Evolutionary conservation across 192 early-diverging fungal genomes (phyloP), one percentile per base, ranked within the genome.

Genomic region (Umbelopsis isabellina): DNA sequence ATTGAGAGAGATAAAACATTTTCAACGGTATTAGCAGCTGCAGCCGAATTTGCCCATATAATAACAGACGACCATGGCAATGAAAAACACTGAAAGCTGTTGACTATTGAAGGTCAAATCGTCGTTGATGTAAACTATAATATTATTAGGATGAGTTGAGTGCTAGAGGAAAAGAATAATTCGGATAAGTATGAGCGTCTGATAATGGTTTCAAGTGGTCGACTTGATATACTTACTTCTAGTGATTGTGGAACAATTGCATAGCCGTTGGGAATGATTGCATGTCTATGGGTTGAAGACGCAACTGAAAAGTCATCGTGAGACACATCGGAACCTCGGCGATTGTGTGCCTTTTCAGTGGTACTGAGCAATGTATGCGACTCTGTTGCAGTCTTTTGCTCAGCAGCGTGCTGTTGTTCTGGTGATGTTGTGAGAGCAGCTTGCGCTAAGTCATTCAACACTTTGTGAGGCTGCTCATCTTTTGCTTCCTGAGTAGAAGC

Each of bases 51-150:
- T 80, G 33, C 75, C 75, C 71, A 75, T 76, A 65, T 80, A 80
- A 46, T 80, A 80, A 49, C 71, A 75, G 9, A 80, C 35, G 0
- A 80, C 71, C 79, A 80, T 80, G 22, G 71, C 74, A 21, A 80
- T 65, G 50, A 80, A 80, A 21, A 80, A 44, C 18, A 76, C 48
- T 2, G 79, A 72, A 15, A 80, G 46, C 41, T 80, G 79, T 20
- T 80, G 79, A 0, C 79, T 75, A 49, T 80, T 80, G 48, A 80
- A 80, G 16, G 74, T 70, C 25, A 80, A 51, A 8, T 80, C 79
- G 33, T 80, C 79, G 20, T 71, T 68, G 25, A 80, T 80, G 51
- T 76, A 76, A 45, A 80, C 72, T 30, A 80, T 76, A 44, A 76
- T 73, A 50, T 80, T 80, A 22, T 66, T 75, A 27, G 55, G 55